Percentiles rank a stretch among this genome's conserved stretches.
phyloP scores from a whole-genome alignment of 371 early-diverging fungal species.

The Gilbertella persicaria region DNA sequence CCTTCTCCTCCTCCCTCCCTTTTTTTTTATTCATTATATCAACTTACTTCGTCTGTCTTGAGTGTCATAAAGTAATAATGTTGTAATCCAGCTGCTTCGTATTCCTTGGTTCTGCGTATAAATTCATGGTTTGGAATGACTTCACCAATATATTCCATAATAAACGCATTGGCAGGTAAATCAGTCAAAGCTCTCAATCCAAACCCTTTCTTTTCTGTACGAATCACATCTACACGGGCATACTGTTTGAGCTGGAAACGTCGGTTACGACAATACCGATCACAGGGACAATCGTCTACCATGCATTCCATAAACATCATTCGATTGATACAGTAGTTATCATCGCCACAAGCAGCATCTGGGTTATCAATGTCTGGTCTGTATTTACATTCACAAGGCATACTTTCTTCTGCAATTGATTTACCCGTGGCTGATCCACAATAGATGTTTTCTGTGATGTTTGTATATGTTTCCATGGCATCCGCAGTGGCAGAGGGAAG shows the following conservation, averaged over 20 bases:
- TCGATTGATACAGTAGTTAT: conserved; percentile 86
- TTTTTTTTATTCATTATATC: not conserved
- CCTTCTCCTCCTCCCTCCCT: not conserved
- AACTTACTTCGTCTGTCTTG: conserved; percentile 75
- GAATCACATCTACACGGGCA: conserved; percentile 80
- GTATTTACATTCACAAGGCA: conserved; percentile 79
- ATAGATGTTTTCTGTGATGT: conserved; percentile 68
- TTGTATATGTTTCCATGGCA: conserved; percentile 53
- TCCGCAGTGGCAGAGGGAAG: conserved; percentile 41
- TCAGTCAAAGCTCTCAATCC: conserved; percentile 76
- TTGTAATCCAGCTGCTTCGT: conserved; percentile 72
- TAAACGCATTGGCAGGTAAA: conserved; percentile 64
- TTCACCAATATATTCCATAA: conserved; percentile 96
- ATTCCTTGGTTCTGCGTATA: conserved; percentile 74
- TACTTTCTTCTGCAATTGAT: conserved; percentile 70
- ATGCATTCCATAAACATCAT: conserved; percentile 89
- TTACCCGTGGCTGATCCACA: conserved; percentile 68
- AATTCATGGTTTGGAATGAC: conserved; percentile 79
- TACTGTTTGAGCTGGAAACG: conserved; percentile 84
- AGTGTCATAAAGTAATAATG: conserved; percentile 97
- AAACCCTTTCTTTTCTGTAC: conserved; percentile 87
- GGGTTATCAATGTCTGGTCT: conserved; percentile 48
- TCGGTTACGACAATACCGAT: conserved; percentile 83
- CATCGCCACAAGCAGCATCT: conserved; percentile 79
- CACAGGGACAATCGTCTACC: conserved; percentile 84